A percentile compares a stretch with the other conserved stretches of the same genome.
Conservation (phyloP, 495 filamentous ascomycete species). For the Extremus antarcticus region DNA sequence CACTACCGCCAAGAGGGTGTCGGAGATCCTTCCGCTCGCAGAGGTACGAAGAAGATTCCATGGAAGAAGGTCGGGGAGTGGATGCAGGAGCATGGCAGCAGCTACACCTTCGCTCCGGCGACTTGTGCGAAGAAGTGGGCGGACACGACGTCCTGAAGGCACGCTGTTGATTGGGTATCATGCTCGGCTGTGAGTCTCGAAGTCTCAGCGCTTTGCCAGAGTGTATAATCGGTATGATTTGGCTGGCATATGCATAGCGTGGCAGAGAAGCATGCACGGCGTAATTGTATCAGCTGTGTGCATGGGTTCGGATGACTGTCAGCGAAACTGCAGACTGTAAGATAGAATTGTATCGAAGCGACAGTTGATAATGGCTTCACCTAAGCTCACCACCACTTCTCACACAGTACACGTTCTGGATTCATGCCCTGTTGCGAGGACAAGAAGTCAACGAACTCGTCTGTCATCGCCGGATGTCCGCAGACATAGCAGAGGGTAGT, state of each 20-base stretch:
- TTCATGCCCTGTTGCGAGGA: conserved; percentile 42
- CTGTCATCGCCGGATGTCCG: conserved; percentile 70
- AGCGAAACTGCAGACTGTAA: neutral
- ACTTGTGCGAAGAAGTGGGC: conserved; percentile 80
- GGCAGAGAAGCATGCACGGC: neutral
- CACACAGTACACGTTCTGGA: conserved; percentile 52
- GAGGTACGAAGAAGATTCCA: conserved; percentile 44
- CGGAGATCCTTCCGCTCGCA: neutral
- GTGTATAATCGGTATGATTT: neutral
- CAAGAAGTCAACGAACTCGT: conserved; percentile 55
- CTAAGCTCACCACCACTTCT: conserved; percentile 73
- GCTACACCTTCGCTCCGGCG: conserved; percentile 74
- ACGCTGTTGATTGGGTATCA: neutral
- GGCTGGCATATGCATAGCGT: neutral
- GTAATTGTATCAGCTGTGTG: neutral
- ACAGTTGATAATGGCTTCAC: neutral
- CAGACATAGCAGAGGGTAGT: conserved; percentile 64
- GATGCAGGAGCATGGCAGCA: conserved; percentile 59
- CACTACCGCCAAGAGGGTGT: conserved; percentile 1
- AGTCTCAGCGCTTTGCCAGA: neutral
- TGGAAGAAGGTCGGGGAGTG: conserved; percentile 77
- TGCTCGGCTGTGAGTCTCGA: neutral
- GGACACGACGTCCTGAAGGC: neutral
- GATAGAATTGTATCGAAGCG: neutral
- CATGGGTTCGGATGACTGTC: too few relatives aligned